Base-by-base conservation (phyloP, 139 green algal genomes). In the Haematococcus lacustris region DNA sequence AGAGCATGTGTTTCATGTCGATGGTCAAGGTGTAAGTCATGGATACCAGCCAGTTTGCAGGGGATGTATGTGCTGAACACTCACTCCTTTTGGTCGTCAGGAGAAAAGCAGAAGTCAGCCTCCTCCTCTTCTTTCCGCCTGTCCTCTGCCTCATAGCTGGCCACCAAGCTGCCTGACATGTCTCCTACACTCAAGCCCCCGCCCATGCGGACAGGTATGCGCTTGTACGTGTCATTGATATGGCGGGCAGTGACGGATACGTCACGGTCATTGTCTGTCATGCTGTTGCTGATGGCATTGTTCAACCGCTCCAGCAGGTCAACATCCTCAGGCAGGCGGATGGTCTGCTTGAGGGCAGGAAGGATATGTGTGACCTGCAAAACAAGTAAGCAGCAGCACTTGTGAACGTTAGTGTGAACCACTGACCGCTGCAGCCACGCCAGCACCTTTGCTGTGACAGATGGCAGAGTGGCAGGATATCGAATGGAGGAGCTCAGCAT, bases 181-280 rank as follows among this genome's bases (percentile, higher is more conserved):
- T 66, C 65, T 32, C 7, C 26, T 6, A 3, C 30, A 70, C 57
- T 38, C n/a, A n/a, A n/a, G n/a, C n/a, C n/a, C 28, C 85, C 82
- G 3, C 82, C 83, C 84, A 92, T 89, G 38, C 86, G 77, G 73
- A 93, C 79, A 32, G 88, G 81, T 50, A 73, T 83, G 47, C 82
- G 77, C 81, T 91, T 92, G 80, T 91, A 90, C 23, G 68, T 65
- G 32, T 88, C 85, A 51, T 91, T 88, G 57, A 87, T 71, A n/a
- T 76, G 67, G 0, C 87, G 78, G 0, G 85, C 87, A 6, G 74
- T 71, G 33, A 68, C 63, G 1, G 77, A 79, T 28, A 92, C 87
- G 50, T 93, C 88, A 1, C 78, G 30, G 79, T 93, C 88, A 25
- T 84, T 82, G 73, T 93, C 88, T 0, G 86, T 92, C 73, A 87